These are phyloP conservation scores for Aureobasidium uvarum DNA, from an alignment of 2,329 filamentous ascomycete species.

Conservation along the genomic window DNA sequence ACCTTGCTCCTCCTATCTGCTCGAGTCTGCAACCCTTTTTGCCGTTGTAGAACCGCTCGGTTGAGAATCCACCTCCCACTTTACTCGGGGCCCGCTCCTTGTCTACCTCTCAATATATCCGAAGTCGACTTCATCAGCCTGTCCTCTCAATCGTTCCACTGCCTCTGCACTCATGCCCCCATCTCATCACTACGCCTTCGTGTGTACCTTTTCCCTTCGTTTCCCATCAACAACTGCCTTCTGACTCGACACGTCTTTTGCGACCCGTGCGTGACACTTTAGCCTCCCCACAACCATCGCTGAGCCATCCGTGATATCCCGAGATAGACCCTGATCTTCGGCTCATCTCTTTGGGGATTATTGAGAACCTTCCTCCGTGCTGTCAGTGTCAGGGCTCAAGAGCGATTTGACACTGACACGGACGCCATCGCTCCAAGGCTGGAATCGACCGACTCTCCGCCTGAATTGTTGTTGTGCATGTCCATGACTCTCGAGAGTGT, in stretches of 20 bases:
- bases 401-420: conserved; percentile 5
- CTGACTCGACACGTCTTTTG: background rate
- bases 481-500: conserved; percentile 12
- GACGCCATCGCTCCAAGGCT: background rate
- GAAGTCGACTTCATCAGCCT: background rate
- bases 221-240: background rate
- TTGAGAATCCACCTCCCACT: conserved; percentile 14
- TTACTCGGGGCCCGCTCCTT: background rate
- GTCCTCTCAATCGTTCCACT: background rate
- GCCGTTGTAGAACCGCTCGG: conserved; percentile 21
- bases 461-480: background rate
- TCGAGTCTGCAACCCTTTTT: conserved; percentile 7
- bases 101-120: conserved; percentile 1
- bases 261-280: conserved; percentile 9
- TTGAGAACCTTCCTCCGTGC: conserved; percentile 1
- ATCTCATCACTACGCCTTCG: background rate
- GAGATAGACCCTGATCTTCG: conserved; percentile 22
- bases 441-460: conserved; percentile 1
- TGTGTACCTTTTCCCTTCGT: background rate
- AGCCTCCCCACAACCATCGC: conserved; percentile 7
- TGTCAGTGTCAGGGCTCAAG: conserved; percentile 11
- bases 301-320: conserved; percentile 18
- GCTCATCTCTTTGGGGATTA: conserved; percentile 2
- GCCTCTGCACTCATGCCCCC: background rate
- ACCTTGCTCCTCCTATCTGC: conserved; percentile 14